A percentile compares a stretch with the other conserved stretches of the same genome.
phyloP scores from a whole-genome alignment of 495 filamentous ascomycete genomes.

The Xylaria flabelliformis region DNA sequence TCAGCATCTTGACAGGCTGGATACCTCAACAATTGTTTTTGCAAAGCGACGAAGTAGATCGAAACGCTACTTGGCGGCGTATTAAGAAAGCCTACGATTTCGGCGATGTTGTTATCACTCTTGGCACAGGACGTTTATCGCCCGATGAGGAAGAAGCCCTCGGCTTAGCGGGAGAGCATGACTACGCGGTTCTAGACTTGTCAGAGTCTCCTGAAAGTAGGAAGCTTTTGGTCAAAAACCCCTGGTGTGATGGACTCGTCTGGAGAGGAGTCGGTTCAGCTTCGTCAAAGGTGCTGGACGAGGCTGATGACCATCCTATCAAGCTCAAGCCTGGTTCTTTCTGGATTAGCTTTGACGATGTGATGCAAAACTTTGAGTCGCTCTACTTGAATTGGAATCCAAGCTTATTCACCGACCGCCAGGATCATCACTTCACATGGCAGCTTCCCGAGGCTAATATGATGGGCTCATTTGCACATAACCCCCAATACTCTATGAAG shows the following conservation, averaged over 20 bases:
- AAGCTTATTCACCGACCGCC: constrained; percentile 74
- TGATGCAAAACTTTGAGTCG: constrained; percentile 90
- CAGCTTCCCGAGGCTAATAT: constrained; percentile 66
- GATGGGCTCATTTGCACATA: constrained; percentile 70
- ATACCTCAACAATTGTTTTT: constrained; percentile 95
- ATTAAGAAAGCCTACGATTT: constrained; percentile 74
- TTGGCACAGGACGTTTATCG: constrained; percentile 85
- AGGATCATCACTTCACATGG: constrained; percentile 93
- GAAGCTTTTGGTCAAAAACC: constrained; percentile 88
- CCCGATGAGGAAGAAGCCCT: constrained; percentile 74
- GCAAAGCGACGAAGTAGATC: constrained; percentile 79
- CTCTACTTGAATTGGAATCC: constrained; percentile 99
- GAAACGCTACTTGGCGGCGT: constrained; percentile 77
- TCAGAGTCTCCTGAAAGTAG: constrained; percentile 65
- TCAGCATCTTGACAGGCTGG: constrained; percentile 92
- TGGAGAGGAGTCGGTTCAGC: constrained; percentile 57
- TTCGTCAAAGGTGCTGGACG: constrained; percentile 26
- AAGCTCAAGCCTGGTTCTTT: constrained; percentile 71
- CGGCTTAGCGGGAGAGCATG: constrained; percentile 88
- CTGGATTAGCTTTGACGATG: constrained; percentile 87
- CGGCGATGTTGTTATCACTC: constrained; percentile 85
- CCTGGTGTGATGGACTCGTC: constrained; percentile 82
- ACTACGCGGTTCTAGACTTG: constrained; percentile 90
- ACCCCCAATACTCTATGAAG: constrained; percentile 81
- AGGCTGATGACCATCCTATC: constrained; percentile 33